Conservation (phyloP, 2,329 filamentous ascomycete species). For the Trichophyton rubrum region DNA sequence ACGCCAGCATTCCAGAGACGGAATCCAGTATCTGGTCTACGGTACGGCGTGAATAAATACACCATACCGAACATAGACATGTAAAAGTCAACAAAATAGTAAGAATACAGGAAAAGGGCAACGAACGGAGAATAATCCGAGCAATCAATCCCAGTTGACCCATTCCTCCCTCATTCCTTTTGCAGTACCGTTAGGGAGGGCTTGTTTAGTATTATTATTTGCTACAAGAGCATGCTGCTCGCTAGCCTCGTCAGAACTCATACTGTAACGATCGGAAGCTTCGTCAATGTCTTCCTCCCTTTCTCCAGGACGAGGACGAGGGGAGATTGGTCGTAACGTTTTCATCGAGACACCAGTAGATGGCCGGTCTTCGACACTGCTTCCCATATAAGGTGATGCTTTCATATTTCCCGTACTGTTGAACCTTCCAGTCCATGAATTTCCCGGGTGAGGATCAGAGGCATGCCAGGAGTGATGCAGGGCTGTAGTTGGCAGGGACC, state of each 20-base stretch:
- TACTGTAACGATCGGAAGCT: conserved; percentile 15
- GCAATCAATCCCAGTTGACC: conserved; percentile 28
- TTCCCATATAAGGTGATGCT: background rate
- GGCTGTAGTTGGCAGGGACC: background rate
- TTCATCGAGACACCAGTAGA: conserved; percentile 33
- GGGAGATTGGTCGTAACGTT: conserved; percentile 30
- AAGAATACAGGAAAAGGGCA: background rate
- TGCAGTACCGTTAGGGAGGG: background rate
- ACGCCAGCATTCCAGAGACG: background rate
- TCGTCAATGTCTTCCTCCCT: conserved; percentile 21
- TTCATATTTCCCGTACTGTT: background rate
- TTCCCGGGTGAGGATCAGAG: background rate
- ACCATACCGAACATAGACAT: background rate
- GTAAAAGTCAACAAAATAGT: background rate
- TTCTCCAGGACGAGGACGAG: conserved; percentile 24
- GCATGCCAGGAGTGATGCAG: background rate
- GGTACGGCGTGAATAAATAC: background rate
- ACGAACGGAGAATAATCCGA: background rate
- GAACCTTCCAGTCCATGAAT: background rate
- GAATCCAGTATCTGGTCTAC: background rate
- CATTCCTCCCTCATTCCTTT: conserved; percentile 21
- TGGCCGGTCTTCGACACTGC: conserved; percentile 17
- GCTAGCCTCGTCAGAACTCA: conserved; percentile 11
- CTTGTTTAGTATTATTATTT: background rate
- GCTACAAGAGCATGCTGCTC: background rate